Base-by-base conservation (phyloP, 495 filamentous ascomycete genomes). In the Penicillium malachiteum region DNA sequence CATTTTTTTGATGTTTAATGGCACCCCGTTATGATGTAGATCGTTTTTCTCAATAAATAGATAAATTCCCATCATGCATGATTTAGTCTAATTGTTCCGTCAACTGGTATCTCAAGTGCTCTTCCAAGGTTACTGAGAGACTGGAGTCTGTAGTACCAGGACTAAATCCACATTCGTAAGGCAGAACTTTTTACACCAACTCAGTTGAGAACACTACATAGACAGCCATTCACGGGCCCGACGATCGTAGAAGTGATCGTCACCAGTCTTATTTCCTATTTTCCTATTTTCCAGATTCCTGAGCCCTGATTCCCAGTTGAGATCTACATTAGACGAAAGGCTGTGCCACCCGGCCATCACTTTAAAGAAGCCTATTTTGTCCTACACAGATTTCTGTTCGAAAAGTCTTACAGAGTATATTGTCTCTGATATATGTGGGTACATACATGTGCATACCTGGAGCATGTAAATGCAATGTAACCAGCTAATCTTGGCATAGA, bases 1-100 rank as follows among this genome's bases (percentile, higher is more conserved):
- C 47, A 52, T 55, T 56, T 55, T 55, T 55, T 54, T 60, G 48
- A 52, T 60, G 55, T 45, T 66, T 57, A 37, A 62, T 64, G 60
- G 60, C 60, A 64, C 43, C 55, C 50, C 45, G 50, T 66, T 61
- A 64, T 64, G 63, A 66, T 62, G 63, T 68, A 68, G 65, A 68
- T 59, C 65, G 57, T 26, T 50, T 50, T 50, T 51, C 65, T 58
- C 53, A 50, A 63, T 58, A 62, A 65, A 67, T 67, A 67, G 65
- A 67, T 65, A 56, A 65, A 62, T 60, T 57, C 48, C 26, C 54
- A 48, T 58, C 57, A 57, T 51, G 50, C 34, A n/a, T n/a, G n/a
- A n/a, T n/a, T n/a, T n/a, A n/a, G n/a, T 10, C 5, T 7, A 37
- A 37, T n/a, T n/a, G 34, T 37, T 37, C 12, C 34, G 34, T 34